phyloP scores from a whole-genome alignment of 1,139 yeast species.

The Scheffersomyces titani region DNA sequence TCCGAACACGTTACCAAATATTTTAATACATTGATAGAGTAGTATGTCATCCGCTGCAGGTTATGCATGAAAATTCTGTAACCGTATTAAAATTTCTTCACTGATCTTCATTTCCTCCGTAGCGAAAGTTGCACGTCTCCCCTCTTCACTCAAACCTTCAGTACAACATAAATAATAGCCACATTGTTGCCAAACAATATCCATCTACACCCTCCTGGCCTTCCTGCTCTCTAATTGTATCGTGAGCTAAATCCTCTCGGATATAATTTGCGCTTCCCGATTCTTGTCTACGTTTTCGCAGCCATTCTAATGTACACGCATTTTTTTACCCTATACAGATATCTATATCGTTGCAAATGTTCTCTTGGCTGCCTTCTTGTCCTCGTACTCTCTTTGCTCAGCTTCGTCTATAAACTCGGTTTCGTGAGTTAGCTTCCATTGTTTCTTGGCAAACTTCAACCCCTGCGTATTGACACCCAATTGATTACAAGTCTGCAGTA shows the following conservation, averaged over 20 bases:
- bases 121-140: too few relatives aligned
- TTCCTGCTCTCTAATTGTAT: not conserved
- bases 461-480: conserved; percentile 92
- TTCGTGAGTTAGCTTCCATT: conserved; percentile 79
- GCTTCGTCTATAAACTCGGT: conserved; percentile 73
- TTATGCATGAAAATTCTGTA: not conserved
- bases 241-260: not conserved
- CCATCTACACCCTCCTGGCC: not conserved
- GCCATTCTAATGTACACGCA: not conserved
- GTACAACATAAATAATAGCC: not conserved
- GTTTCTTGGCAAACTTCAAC: conserved; percentile 66
- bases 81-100: not conserved
- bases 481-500: conserved; percentile 53
- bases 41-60: not conserved
- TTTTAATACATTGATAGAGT: not conserved
- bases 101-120: too few relatives aligned
- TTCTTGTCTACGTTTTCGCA: not conserved
- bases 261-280: not conserved
- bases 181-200: not conserved
- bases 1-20: not conserved
- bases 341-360: conserved; percentile 47
- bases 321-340: not conserved
- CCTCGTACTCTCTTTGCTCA: conserved; percentile 57
- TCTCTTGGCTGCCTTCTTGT: conserved; percentile 66
- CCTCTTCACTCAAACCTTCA: not conserved